Base-by-base conservation (phyloP, 2,329 filamentous ascomycete species). In the Seiridium cupressi region DNA sequence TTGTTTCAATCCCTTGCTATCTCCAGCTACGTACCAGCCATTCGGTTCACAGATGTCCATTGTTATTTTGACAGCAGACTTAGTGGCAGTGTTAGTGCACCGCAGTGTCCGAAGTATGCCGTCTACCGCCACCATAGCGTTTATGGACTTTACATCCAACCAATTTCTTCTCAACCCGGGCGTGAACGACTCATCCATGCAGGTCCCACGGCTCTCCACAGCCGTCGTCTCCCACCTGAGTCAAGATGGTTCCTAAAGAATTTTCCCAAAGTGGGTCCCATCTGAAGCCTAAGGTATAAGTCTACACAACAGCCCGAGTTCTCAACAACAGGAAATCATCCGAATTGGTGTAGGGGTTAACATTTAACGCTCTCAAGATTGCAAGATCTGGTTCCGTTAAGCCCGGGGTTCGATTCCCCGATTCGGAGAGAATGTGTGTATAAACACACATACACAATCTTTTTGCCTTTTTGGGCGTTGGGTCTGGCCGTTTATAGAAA, bases 351-450 rank as follows among this genome's bases (percentile, higher is more conserved):
- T 49, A 49, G 47, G 32, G 47, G 47, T 32, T 49, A 49, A 49
- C 47, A 49, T 49, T 32, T 49, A 32, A 49, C 47, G 47, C 47
- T 49, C 47, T 49, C 47, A 49, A 26, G 18, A 26, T 26, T 26
- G 18, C 18, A 26, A 26, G 18, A 32, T 57, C 26, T 40, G 38
- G 44, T 51, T 51, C 66, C 66, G 66, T 65, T 62, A 64, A 67
- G 67, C 67, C 63, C 66, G 65, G 66, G 67, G 67, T 69, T 69
- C 66, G 66, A 69, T 67, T 68, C 67, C 67, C 66, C 66, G 67
- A 62, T 64, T 67, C 66, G 66, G 66, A 68, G 65, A 46, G 18
- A 26, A 26, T 26, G 18, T 26, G 18, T 26, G 18, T 34, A 10
- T 11, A 34, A n/a, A 10, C 44, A 8, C 2, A 26, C 18, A 26